Conservation (phyloP, 2,329 filamentous ascomycete genomes). For the Hypomyces perniciosus region DNA sequence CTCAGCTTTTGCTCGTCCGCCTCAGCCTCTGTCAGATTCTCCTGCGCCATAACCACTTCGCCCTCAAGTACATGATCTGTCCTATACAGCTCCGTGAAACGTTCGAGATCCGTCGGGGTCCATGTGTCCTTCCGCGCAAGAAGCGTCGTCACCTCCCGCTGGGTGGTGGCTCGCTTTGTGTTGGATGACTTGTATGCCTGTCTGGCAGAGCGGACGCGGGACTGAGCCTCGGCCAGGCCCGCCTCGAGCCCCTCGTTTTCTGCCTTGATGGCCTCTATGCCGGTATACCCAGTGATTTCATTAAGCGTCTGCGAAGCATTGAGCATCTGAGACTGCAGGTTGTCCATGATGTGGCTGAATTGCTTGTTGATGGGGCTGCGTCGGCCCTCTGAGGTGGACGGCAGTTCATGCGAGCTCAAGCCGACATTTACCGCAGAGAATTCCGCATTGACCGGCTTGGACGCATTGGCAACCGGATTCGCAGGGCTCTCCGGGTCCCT, state of each 20-base stretch:
- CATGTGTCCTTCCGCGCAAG: conserved; percentile 92
- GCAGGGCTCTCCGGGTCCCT: conserved; percentile 13
- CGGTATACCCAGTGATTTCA: conserved; percentile 87
- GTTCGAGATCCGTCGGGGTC: conserved; percentile 80
- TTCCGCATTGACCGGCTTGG: conserved; percentile 3
- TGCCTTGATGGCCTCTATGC: conserved; percentile 78
- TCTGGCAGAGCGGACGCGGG: conserved; percentile 64
- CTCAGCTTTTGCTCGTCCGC: conserved; percentile 71
- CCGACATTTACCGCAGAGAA: not conserved
- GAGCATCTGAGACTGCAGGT: conserved; percentile 77
- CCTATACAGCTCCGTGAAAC: conserved; percentile 88
- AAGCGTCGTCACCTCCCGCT: conserved; percentile 91
- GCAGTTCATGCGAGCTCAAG: conserved; percentile 21
- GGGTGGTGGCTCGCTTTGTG: conserved; percentile 74
- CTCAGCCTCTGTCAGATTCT: conserved; percentile 69
- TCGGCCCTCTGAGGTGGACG: conserved; percentile 28
- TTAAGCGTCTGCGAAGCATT: conserved; percentile 84
- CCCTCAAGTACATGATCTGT: conserved; percentile 91
- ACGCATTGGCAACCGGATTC: not conserved
- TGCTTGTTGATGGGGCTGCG: conserved; percentile 28
- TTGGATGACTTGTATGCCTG: conserved; percentile 77
- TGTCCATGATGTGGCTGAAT: conserved; percentile 66
- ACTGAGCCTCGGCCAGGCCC: conserved; percentile 53
- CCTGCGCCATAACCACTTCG: conserved; percentile 66
- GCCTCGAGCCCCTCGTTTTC: conserved; percentile 66